A percentile compares a stretch with the other conserved stretches of the same genome.
Evolutionary conservation across 129 eudicot genomes (phyloP).

Genomic region (Artemisia annua): DNA sequence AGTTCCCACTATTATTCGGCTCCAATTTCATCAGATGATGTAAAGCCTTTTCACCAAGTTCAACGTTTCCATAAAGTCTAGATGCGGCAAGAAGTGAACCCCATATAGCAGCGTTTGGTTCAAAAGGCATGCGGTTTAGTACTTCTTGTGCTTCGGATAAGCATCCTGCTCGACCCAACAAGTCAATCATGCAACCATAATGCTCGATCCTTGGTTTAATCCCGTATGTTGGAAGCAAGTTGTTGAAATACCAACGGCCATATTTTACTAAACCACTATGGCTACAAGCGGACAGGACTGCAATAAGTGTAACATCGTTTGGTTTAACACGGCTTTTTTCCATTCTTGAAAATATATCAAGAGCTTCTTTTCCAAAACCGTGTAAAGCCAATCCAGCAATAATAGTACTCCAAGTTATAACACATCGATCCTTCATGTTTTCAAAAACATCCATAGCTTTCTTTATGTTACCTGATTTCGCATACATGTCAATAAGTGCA

Average conservation of each 20-base stretch:
- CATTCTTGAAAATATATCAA: constrained; percentile 45
- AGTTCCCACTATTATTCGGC: constrained; percentile 48
- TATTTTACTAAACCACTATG: constrained; percentile 45
- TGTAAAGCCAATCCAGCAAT: constrained; percentile 47
- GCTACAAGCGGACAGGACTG: constrained; percentile 53
- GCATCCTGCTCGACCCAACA: constrained; percentile 46
- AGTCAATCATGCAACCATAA: constrained; percentile 54
- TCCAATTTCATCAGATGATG: constrained; percentile 39
- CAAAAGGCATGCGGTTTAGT: constrained; percentile 44
- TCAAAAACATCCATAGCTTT: constrained; percentile 39
- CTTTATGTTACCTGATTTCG: constrained; percentile 46
- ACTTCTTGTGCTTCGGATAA: constrained; percentile 43
- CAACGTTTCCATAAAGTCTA: constrained; percentile 37
- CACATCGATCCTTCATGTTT: constrained; percentile 38
- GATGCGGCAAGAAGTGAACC: constrained; percentile 59
- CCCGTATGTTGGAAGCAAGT: constrained; percentile 36
- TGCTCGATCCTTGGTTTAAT: constrained; percentile 45
- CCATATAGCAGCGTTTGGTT: constrained; percentile 54
- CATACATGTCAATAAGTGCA: constrained; percentile 58
- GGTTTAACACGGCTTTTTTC: constrained; percentile 37
- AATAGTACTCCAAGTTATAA: constrained; percentile 49
- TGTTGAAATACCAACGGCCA: constrained; percentile 46
- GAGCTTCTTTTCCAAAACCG: constrained; percentile 48
- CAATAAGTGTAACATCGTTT: constrained; percentile 45
- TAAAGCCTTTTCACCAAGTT: constrained; percentile 43